Evolutionary conservation across 192 early-diverging fungal genomes (phyloP).

Genomic region (Backusella morwellensis): DNA sequence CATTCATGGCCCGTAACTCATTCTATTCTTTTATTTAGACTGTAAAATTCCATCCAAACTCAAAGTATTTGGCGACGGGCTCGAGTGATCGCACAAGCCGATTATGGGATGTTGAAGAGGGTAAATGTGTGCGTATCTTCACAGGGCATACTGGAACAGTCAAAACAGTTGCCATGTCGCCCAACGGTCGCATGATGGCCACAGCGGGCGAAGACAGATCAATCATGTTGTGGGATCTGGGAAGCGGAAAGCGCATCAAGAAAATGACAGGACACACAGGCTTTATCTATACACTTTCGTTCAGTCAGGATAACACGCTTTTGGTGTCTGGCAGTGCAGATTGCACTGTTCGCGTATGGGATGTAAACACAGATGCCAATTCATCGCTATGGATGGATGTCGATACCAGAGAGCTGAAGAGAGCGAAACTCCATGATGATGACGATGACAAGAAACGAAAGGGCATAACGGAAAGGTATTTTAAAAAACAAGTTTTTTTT

Average conservation of each 20-base stretch:
- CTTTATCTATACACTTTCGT: conserved; percentile 80
- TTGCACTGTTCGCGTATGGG: conserved; percentile 88
- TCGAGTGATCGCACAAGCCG: conserved; percentile 88
- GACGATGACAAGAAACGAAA: conserved; percentile 25
- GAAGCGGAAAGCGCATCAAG: conserved; percentile 79
- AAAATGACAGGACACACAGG: conserved; percentile 83
- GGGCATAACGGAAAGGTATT: conserved; percentile 32
- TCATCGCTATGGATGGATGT: conserved; percentile 15
- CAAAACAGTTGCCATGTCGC: conserved; percentile 84
- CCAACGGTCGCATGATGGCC: conserved; percentile 89
- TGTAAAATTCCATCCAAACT: conserved; percentile 96
- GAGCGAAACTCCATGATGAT: conserved; percentile 6
- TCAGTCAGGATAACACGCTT: conserved; percentile 77
- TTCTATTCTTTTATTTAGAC: conserved; percentile 36
- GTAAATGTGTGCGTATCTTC: conserved; percentile 87
- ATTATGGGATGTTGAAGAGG: conserved; percentile 89
- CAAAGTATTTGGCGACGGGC: conserved; percentile 84
- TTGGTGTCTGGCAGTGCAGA: conserved; percentile 87
- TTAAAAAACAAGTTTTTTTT: background rate
- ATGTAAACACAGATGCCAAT: conserved; percentile 60
- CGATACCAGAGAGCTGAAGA: conserved; percentile 9
- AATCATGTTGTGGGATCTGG: conserved; percentile 91
- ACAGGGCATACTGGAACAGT: conserved; percentile 84
- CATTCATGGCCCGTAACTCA: background rate
- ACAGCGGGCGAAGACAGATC: conserved; percentile 82